Conservation (phyloP, 2,329 filamentous ascomycete species). For the Fusarium buharicum region DNA sequence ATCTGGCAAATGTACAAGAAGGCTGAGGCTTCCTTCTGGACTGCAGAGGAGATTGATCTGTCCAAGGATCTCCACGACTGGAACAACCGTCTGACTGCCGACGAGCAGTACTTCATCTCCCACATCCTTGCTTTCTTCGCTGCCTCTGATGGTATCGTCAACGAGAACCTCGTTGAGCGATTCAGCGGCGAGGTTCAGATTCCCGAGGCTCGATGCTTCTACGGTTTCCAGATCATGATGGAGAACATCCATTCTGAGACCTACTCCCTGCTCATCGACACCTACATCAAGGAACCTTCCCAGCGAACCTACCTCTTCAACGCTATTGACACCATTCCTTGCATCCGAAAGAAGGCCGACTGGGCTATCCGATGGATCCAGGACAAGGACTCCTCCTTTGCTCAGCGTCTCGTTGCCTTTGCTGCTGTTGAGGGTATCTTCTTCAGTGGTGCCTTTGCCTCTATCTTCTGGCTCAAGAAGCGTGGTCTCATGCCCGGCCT, state of each 20-base stretch:
- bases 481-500: slow-evolving; percentile 98
- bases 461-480: slow-evolving; percentile 99
- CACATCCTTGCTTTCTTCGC: slow-evolving; percentile 99
- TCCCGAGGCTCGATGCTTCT: slow-evolving; percentile 98
- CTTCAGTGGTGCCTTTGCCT: slow-evolving; percentile 98
- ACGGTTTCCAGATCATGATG: slow-evolving; percentile 99
- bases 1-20: slow-evolving; percentile 99
- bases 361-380: slow-evolving; percentile 97
- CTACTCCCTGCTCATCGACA: slow-evolving; percentile 98
- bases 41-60: slow-evolving; percentile 97
- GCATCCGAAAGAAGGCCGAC: slow-evolving; percentile 98
- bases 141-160: slow-evolving; percentile 98
- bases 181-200: slow-evolving; percentile 98
- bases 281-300: slow-evolving; percentile 97
- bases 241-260: slow-evolving; percentile 99
- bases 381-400: slow-evolving; percentile 93
- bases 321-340: slow-evolving; percentile 98
- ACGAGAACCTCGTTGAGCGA: slow-evolving; percentile 98
- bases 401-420: slow-evolving; percentile 94
- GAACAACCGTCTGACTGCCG: slow-evolving; percentile 96
- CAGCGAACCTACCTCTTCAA: slow-evolving; percentile 97
- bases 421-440: slow-evolving; percentile 99
- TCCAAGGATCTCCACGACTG: slow-evolving; percentile 99
- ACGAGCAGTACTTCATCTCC: slow-evolving; percentile 98
- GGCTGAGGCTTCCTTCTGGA: slow-evolving; percentile 99